A percentile compares a stretch with the other conserved stretches of the same genome.
Evolutionary conservation across 2,329 filamentous ascomycete genomes (phyloP).

Genomic region (Fusarium sp.): DNA sequence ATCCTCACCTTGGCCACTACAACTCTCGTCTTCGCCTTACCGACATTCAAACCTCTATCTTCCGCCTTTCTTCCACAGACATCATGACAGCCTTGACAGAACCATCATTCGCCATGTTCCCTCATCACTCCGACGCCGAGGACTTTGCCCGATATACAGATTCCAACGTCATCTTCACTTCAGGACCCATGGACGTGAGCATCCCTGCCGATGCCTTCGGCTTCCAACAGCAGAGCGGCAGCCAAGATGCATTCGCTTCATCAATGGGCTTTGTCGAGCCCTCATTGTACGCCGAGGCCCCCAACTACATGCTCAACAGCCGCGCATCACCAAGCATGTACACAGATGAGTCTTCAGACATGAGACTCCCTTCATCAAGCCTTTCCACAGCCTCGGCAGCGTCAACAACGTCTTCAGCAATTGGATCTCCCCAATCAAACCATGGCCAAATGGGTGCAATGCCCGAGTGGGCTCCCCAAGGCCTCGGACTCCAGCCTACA

Average conservation of each 20-base stretch:
- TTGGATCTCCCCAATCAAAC: constrained; percentile 74
- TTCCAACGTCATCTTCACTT: constrained; percentile 52
- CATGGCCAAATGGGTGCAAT: constrained; percentile 68
- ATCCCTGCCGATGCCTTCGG: constrained; percentile 61
- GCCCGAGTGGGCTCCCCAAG: constrained; percentile 67
- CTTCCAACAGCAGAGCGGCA: constrained; percentile 51
- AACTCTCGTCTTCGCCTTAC: constrained; percentile 5
- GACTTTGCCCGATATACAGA: constrained; percentile 62
- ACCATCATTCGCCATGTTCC: constrained; percentile 46
- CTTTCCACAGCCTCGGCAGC: constrained; percentile 71
- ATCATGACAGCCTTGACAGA: constrained; percentile 49
- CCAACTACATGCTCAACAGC: constrained; percentile 58
- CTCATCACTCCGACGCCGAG: constrained; percentile 49
- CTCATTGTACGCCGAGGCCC: constrained; percentile 60
- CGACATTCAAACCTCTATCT: constrained; percentile 6
- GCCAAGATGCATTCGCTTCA: constrained; percentile 50
- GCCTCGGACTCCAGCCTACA: constrained; percentile 70
- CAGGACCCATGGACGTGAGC: constrained; percentile 60
- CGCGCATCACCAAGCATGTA: constrained; percentile 63
- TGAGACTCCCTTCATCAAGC: constrained; percentile 65
- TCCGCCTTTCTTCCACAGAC: constrained; percentile 13
- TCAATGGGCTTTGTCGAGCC: constrained; percentile 58
- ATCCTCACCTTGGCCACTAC: constrained; percentile 26
- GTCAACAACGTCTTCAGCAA: constrained; percentile 74
- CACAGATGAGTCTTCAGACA: constrained; percentile 61